These are phyloP conservation scores for Raphanus hybrid DNA, from an alignment of 441 rosid genomes.

Conservation along the genomic window DNA sequence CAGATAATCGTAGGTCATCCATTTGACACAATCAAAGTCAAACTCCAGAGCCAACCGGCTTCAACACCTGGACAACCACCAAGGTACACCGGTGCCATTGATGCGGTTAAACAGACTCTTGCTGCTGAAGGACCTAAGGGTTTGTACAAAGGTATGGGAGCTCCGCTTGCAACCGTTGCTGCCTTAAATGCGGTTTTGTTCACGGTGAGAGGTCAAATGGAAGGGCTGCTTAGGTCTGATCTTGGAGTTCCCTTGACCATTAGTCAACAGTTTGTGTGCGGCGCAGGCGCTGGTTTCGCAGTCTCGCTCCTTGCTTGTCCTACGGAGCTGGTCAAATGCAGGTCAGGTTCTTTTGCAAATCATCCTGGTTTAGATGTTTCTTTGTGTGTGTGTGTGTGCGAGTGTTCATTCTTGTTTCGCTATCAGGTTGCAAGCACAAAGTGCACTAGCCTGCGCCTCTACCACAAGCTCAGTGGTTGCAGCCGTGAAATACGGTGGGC, in stretches of 20 bases:
- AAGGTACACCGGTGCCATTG: constrained; percentile 77
- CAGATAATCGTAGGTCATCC: constrained; percentile 91
- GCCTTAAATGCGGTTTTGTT: constrained; percentile 95
- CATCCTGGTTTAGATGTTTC: not conserved
- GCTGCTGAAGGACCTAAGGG: constrained; percentile 93
- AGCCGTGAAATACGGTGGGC: constrained; percentile 84
- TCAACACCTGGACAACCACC: constrained; percentile 80
- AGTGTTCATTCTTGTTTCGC: not conserved
- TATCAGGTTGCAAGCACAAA: constrained; percentile 91
- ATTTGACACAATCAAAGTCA: constrained; percentile 96
- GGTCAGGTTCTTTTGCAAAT: constrained; percentile 48
- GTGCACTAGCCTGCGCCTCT: constrained; percentile 47
- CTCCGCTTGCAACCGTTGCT: constrained; percentile 96
- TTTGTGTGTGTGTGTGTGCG: not conserved
- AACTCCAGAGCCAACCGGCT: constrained; percentile 95
- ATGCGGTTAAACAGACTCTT: constrained; percentile 85
- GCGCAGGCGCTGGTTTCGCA: constrained; percentile 93
- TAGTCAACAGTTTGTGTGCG: constrained; percentile 77
- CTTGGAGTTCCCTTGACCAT: constrained; percentile 79
- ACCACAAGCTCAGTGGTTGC: constrained; percentile 54
- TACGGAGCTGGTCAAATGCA: constrained; percentile 95
- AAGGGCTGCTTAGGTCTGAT: constrained; percentile 76
- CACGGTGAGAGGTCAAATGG: constrained; percentile 94
- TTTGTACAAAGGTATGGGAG: constrained; percentile 97
- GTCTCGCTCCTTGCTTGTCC: constrained; percentile 99